Conservation (phyloP, 495 filamentous ascomycete species). For the Penicillium macrosclerotiorum region DNA sequence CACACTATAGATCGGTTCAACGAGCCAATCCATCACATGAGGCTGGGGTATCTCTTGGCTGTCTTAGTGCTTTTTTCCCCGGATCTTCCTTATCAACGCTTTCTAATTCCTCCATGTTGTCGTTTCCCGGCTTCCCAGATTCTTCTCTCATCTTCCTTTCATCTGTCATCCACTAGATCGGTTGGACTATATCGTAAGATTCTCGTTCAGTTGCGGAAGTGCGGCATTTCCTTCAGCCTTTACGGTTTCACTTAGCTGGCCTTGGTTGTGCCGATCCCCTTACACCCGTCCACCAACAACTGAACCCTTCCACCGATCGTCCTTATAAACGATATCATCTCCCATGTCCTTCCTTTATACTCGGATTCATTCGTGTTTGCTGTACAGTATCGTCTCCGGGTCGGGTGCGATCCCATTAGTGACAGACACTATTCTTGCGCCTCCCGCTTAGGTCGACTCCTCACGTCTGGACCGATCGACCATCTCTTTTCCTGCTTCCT, state of each 20-base stretch:
- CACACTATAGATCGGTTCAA: too few relatives aligned
- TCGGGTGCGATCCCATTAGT: constrained; percentile 8
- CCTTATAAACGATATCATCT: not conserved
- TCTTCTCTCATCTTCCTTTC: too few relatives aligned
- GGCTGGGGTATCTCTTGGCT: not conserved
- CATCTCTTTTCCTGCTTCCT: constrained; percentile 6
- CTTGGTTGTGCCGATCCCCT: not conserved
- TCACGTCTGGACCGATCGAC: constrained; percentile 19
- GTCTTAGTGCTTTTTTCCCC: constrained; percentile 16
- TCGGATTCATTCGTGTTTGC: not conserved
- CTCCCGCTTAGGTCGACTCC: constrained; percentile 23
- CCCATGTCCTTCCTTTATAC: not conserved
- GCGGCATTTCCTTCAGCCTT: not conserved
- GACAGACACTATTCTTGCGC: constrained; percentile 16
- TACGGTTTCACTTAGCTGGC: not conserved
- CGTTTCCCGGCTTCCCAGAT: too few relatives aligned
- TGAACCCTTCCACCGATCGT: too few relatives aligned
- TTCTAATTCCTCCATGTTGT: too few relatives aligned
- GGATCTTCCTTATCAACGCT: constrained; percentile 14
- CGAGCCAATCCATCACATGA: too few relatives aligned
- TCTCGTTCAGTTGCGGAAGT: too few relatives aligned
- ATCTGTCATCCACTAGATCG: too few relatives aligned
- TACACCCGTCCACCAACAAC: too few relatives aligned
- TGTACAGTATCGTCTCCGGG: not conserved
- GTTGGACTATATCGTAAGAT: too few relatives aligned